phyloP scores from a whole-genome alignment of 345 rosid genomes.

The Camelina laxa region DNA sequence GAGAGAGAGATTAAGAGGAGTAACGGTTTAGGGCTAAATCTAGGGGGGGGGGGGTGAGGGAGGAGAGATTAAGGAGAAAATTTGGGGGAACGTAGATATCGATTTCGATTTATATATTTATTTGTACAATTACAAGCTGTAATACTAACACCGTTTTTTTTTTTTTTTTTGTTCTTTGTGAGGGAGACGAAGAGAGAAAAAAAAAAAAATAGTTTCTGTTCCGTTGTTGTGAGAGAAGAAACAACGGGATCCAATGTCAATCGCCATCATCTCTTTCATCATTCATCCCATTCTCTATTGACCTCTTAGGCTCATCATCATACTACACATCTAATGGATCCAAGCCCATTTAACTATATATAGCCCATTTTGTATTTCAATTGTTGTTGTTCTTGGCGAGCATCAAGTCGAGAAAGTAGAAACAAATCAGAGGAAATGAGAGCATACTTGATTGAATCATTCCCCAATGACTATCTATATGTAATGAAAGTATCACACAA shows the following conservation, averaged over 20 bases:
- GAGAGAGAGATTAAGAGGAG: constrained; percentile 9
- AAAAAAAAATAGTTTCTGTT: not conserved
- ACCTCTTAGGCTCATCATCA: not conserved
- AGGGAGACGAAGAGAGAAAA: not conserved
- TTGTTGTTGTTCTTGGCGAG: too few relatives aligned
- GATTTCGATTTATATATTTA: constrained; percentile 16
- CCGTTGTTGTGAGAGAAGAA: constrained; percentile 4
- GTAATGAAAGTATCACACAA: not conserved
- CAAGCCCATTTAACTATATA: not conserved
- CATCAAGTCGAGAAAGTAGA: too few relatives aligned
- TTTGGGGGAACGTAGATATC: not conserved
- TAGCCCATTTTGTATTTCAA: constrained; percentile 2
- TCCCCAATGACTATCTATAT: too few relatives aligned
- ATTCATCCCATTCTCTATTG: not conserved
- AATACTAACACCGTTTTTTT: not conserved
- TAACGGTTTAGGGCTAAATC: constrained; percentile 48
- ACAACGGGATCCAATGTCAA: constrained; percentile 34
- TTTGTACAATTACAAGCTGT: constrained; percentile 31
- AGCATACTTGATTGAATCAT: too few relatives aligned
- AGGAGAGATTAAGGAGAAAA: constrained; percentile 21
- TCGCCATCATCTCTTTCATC: not conserved
- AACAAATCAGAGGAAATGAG: too few relatives aligned
- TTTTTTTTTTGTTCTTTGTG: not conserved
- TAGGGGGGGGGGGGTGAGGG: constrained; percentile 17
- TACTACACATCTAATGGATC: not conserved